Evolutionary conservation across 2,329 filamentous ascomycete species (phyloP).

Genomic region (Sarocladiaceae sp.): DNA sequence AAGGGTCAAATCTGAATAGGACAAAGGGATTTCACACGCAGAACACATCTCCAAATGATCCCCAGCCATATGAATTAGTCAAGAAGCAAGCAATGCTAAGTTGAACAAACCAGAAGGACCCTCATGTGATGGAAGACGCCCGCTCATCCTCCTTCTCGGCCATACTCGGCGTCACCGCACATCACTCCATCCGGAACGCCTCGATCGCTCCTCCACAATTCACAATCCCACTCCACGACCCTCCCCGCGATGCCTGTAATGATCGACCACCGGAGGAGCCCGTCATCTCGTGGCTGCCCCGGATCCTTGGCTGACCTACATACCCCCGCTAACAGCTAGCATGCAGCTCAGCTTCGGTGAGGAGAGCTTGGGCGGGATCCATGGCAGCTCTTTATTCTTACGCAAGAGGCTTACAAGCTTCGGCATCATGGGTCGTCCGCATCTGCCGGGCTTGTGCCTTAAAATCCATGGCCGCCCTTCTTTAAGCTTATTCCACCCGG

Average conservation of each 20-base stretch:
- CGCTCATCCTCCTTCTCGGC: not conserved
- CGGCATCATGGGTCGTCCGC: not conserved
- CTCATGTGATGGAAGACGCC: not conserved
- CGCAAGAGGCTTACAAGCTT: conserved; percentile 8
- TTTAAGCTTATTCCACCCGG: too few relatives aligned
- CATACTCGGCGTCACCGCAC: not conserved
- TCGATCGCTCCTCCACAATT: not conserved
- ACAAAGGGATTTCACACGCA: too few relatives aligned
- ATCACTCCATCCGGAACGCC: not conserved
- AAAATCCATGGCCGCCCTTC: too few relatives aligned
- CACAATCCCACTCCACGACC: not conserved
- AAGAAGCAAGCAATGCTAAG: too few relatives aligned
- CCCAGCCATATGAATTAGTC: too few relatives aligned
- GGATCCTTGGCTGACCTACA: conserved; percentile 9
- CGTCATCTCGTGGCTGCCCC: conserved; percentile 3
- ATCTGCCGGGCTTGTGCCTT: too few relatives aligned
- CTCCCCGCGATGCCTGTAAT: not conserved
- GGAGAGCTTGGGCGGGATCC: not conserved
- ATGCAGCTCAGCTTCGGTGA: not conserved
- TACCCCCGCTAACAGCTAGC: conserved; percentile 1
- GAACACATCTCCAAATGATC: too few relatives aligned
- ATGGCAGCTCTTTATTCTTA: not conserved
- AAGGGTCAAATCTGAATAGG: too few relatives aligned
- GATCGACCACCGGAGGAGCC: not conserved
- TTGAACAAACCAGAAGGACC: too few relatives aligned